These are phyloP conservation scores for Aspergillus sp. DNA, from an alignment of 2,329 filamentous ascomycete genomes.

Conservation along the genomic window DNA sequence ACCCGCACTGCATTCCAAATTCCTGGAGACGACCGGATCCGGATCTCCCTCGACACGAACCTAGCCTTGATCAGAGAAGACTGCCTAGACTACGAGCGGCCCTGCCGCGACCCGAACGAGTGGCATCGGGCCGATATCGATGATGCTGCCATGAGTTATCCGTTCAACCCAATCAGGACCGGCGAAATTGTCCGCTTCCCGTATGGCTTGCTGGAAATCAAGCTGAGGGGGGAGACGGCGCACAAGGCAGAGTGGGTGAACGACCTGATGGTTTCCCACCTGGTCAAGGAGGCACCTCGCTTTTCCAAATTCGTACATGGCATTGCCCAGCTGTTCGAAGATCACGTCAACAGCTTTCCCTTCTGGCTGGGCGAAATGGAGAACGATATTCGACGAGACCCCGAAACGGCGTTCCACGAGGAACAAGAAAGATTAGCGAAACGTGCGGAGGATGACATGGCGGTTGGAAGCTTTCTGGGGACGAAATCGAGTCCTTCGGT, in stretches of 20 bases:
- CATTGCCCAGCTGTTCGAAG: slow-evolving; percentile 86
- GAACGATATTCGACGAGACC: slow-evolving; percentile 89
- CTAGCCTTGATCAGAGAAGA: slow-evolving; percentile 80
- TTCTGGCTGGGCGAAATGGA: slow-evolving; percentile 95
- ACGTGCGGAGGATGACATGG: slow-evolving; percentile 80
- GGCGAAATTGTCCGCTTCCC: slow-evolving; percentile 91
- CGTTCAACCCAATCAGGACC: slow-evolving; percentile 82
- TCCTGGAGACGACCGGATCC: slow-evolving; percentile 82
- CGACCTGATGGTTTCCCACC: slow-evolving; percentile 87
- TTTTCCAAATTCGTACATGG: slow-evolving; percentile 99
- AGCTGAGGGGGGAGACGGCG: slow-evolving; percentile 58
- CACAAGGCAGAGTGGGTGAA: slow-evolving; percentile 83
- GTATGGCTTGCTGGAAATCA: slow-evolving; percentile 88
- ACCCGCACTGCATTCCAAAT: slow-evolving; percentile 95
- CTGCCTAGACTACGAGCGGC: slow-evolving; percentile 74
- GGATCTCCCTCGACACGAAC: slow-evolving; percentile 90
- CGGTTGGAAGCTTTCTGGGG: slow-evolving; percentile 83
- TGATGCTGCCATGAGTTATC: slow-evolving; percentile 75
- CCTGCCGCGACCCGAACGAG: slow-evolving; percentile 80
- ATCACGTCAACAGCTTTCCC: slow-evolving; percentile 91
- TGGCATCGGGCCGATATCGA: slow-evolving; percentile 96
- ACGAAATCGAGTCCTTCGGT: slow-evolving; percentile 36
- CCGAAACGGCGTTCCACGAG: slow-evolving; percentile 83
- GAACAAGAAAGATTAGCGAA: slow-evolving; percentile 82
- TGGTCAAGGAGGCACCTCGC: slow-evolving; percentile 82